phyloP scores from a whole-genome alignment of 768 basidiomycete genomes.

The Cytidiella melzeri region DNA sequence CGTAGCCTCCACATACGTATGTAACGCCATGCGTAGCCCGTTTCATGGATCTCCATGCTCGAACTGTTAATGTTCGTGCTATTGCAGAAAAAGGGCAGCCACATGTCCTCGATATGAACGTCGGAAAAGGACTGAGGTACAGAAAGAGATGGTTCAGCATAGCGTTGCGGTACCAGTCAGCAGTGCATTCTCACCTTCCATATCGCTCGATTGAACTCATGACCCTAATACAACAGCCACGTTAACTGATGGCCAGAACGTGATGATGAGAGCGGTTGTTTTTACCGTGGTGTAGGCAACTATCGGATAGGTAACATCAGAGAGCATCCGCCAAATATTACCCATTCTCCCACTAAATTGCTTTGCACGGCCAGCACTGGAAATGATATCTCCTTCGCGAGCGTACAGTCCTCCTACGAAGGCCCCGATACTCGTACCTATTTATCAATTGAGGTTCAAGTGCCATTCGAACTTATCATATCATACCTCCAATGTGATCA shows the following conservation, averaged over 20 bases:
- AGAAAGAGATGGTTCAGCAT: constrained; percentile 3
- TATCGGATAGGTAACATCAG: constrained; percentile 88
- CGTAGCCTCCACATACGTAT: constrained; percentile 46
- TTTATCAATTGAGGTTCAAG: constrained; percentile 8
- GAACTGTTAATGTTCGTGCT: constrained; percentile 96
- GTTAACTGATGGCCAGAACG: constrained; percentile 1
- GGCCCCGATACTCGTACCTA: constrained; percentile 85
- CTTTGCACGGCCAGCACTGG: constrained; percentile 79
- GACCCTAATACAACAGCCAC: constrained; percentile 53
- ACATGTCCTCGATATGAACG: constrained; percentile 95
- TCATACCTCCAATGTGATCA: constrained; percentile 80
- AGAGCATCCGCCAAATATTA: constrained; percentile 90
- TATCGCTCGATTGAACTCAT: constrained; percentile 91
- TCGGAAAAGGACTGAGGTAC: constrained; percentile 76
- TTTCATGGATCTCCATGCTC: constrained; percentile 94
- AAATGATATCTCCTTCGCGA: constrained; percentile 86
- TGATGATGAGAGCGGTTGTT: constrained; percentile 12
- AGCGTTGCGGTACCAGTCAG: background rate
- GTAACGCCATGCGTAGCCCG: constrained; percentile 97
- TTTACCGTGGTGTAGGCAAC: constrained; percentile 85
- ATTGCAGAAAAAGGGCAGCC: constrained; percentile 98
- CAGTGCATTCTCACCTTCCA: constrained; percentile 60
- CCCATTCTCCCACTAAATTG: constrained; percentile 90
- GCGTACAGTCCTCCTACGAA: constrained; percentile 95
- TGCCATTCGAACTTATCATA: background rate